phyloP scores from a whole-genome alignment of 2,329 filamentous ascomycete species.

The Pochonia chlamydosporia region DNA sequence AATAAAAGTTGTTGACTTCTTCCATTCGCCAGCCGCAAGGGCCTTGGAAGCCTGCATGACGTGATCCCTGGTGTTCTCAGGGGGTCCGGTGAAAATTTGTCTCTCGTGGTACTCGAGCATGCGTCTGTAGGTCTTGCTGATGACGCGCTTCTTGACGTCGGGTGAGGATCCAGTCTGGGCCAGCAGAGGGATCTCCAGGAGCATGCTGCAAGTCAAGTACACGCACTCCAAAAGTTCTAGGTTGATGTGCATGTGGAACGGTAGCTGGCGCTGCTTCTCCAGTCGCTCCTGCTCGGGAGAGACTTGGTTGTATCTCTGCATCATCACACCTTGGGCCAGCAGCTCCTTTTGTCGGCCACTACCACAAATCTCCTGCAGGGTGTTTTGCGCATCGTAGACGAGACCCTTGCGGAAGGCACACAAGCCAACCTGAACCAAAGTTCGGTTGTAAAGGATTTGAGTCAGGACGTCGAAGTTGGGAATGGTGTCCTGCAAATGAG shows the following conservation, averaged over 20 bases:
- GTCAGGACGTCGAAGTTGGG: slow-evolving; percentile 93
- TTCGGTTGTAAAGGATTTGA: slow-evolving; percentile 98
- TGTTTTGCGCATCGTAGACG: slow-evolving; percentile 96
- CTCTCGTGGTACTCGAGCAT: slow-evolving; percentile 99
- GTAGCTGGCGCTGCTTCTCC: slow-evolving; percentile 93
- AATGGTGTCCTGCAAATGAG: slow-evolving; percentile 95
- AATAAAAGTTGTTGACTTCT: slow-evolving; percentile 89
- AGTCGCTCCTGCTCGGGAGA: slow-evolving; percentile 96
- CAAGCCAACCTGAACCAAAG: slow-evolving; percentile 93
- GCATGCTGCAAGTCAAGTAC: slow-evolving; percentile 98
- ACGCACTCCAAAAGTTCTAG: slow-evolving; percentile 96
- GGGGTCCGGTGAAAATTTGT: slow-evolving; percentile 96
- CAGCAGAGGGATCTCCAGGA: slow-evolving; percentile 93
- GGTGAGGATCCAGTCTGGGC: slow-evolving; percentile 95
- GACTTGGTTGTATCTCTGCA: slow-evolving; percentile 93
- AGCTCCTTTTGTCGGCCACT: slow-evolving; percentile 97
- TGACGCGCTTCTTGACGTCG: slow-evolving; percentile 93
- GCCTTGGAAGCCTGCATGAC: slow-evolving; percentile 99
- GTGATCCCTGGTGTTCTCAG: slow-evolving; percentile 97
- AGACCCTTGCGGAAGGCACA: slow-evolving; percentile 97
- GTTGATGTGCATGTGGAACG: slow-evolving; percentile 99
- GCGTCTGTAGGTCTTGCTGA: slow-evolving; percentile 98
- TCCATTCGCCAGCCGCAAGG: slow-evolving; percentile 95
- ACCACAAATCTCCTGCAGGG: slow-evolving; percentile 95
- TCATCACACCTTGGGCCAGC: slow-evolving; percentile 94